Evolutionary conservation across 306 rosid genomes (phyloP).

Genomic region (Dicorynia guianensis): DNA sequence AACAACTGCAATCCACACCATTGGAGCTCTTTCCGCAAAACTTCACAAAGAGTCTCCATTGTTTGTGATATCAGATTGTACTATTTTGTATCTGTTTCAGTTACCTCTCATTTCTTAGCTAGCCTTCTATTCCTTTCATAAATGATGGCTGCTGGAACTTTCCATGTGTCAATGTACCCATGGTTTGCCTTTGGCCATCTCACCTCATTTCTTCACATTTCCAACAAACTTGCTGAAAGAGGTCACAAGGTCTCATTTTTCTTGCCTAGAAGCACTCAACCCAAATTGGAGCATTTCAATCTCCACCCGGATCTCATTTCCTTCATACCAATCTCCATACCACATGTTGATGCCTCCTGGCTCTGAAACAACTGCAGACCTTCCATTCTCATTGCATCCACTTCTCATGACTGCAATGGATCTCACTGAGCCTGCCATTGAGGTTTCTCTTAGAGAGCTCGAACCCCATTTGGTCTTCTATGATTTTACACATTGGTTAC

Average conservation of each 20-base stretch:
- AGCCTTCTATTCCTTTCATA: neutral
- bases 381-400: slow-evolving; percentile 47
- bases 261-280: slow-evolving; percentile 51
- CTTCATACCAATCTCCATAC: slow-evolving; percentile 64
- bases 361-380: slow-evolving; percentile 68
- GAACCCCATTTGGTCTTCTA: slow-evolving; percentile 60
- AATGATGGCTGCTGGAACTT: slow-evolving; percentile 33
- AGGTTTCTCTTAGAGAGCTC: slow-evolving; percentile 45
- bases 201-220: slow-evolving; percentile 59
- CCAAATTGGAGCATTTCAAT: slow-evolving; percentile 60
- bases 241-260: slow-evolving; percentile 71
- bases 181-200: slow-evolving; percentile 84
- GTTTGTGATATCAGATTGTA: neutral
- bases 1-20: neutral
- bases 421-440: slow-evolving; percentile 56
- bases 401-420: slow-evolving; percentile 71
- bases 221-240: slow-evolving; percentile 72
- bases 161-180: slow-evolving; percentile 68
- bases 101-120: neutral
- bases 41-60: neutral
- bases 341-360: slow-evolving; percentile 61
- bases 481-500: slow-evolving; percentile 70
- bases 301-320: slow-evolving; percentile 60
- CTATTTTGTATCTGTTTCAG: neutral
- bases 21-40: slow-evolving; percentile 6